phyloP scores from a whole-genome alignment of 805 yeast genomes.

The Cephaloascus albidus region DNA sequence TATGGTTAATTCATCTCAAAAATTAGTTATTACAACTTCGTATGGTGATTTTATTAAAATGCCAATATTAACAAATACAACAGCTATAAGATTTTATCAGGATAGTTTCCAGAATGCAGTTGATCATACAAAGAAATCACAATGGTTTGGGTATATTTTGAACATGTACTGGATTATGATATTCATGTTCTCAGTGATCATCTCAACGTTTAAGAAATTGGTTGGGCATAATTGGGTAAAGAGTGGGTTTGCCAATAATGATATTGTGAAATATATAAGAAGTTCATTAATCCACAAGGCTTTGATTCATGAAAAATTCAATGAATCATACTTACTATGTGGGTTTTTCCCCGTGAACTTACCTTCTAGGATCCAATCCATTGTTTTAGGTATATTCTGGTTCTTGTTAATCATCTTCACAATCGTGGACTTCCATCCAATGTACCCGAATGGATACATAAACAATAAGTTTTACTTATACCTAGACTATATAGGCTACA shows the following conservation, averaged over 20 bases:
- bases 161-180: constrained; percentile 2
- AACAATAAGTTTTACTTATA: constrained; percentile 1
- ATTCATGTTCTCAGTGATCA: neutral
- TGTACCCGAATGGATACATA: constrained; percentile 3
- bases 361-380: constrained; percentile 1
- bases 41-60: neutral
- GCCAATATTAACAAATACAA: neutral
- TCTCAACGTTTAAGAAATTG: neutral
- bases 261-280: neutral
- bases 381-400: neutral
- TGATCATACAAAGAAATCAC: constrained; percentile 1
- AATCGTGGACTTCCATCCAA: neutral
- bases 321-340: constrained; percentile 1
- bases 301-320: neutral
- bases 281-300: neutral
- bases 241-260: neutral
- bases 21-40: neutral
- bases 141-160: constrained; percentile 2
- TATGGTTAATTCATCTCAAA: neutral
- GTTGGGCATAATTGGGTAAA: neutral
- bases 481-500: constrained; percentile 2
- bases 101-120: constrained; percentile 1
- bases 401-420: constrained; percentile 1
- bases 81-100: neutral
- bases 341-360: constrained; percentile 1